Base-by-base conservation (phyloP, 2,329 filamentous ascomycete genomes). In the Aspergillus felis region DNA sequence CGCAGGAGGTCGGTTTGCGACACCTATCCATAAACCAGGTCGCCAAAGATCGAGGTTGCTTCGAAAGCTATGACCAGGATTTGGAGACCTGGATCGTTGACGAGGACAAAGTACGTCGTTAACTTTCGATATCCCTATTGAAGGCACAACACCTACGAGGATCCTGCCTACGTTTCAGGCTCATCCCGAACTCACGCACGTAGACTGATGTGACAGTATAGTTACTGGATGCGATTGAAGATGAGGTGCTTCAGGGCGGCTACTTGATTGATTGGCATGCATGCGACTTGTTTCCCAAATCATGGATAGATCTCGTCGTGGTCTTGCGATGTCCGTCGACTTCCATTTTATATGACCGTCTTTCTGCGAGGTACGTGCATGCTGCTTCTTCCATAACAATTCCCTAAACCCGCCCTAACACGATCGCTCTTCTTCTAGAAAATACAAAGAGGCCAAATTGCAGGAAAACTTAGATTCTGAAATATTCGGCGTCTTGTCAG, bases 251-350 rank as follows among this genome's bases (percentile, higher is more conserved):
- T 61, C 77, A 83, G 22, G 93, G 93, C 57, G 94, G 94, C 22
- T 90, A 86, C 74, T 86, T 99, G 66, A 89, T 99, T 69, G 94
- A 99, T 78, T 99, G 94, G 93, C 94, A 99, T 76, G 93, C 92
- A 2, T 97, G 93, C 78, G 94, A 97, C 68, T 78, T 97, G 24
- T 97, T 97, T 70, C 94, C 94, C 2, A 87, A 89, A 71, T 89
- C 89, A 69, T 95, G 92, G 91, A 89, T 99, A 70, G 94, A 99
- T 73, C 83, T 99, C 2, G 92, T 99, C 0, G 89, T 97, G 4
- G 94, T 99, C 55, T 76, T 99, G 61, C 83, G 94, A 49, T 79
- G 77, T 60, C 91, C 90, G 56, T 87, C 94, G 66, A 92, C 91
- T 20, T 85, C 84, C 22, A 79, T 88, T 14, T 82, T 96, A 2